Evolutionary conservation across 2,329 filamentous ascomycete genomes (phyloP).

Genomic region (Aspergillus brasiliensis): DNA sequence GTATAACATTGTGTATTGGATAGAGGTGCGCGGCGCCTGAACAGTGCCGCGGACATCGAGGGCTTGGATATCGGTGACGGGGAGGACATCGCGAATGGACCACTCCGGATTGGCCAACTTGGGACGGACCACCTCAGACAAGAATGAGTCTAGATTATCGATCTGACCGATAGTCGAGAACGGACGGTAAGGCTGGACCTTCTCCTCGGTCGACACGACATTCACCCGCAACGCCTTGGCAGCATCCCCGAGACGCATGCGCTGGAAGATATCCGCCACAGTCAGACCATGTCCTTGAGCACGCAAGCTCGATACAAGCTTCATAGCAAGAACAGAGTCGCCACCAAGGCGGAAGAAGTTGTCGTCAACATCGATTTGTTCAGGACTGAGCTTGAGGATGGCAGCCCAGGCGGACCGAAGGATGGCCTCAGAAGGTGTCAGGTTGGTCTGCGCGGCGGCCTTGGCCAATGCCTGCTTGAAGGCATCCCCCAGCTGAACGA

Average conservation of each 20-base stretch:
- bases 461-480: constrained; percentile 38
- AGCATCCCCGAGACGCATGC: constrained; percentile 54
- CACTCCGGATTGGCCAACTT: constrained; percentile 52
- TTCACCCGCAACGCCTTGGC: constrained; percentile 52
- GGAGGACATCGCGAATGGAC: constrained; percentile 59
- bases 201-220: constrained; percentile 22
- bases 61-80: constrained; percentile 59
- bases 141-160: constrained; percentile 43
- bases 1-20: constrained; percentile 65
- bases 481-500: constrained; percentile 20
- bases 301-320: constrained; percentile 51
- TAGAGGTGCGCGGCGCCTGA: constrained; percentile 60
- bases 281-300: constrained; percentile 46
- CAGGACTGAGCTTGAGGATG: constrained; percentile 25
- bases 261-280: constrained; percentile 54
- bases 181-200: constrained; percentile 40
- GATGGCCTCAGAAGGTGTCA: constrained; percentile 41
- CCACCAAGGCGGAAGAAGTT: constrained; percentile 65
- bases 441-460: constrained; percentile 27
- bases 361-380: constrained; percentile 56
- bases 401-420: constrained; percentile 36
- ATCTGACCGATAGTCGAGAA: constrained; percentile 53
- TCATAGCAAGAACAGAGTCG: constrained; percentile 64
- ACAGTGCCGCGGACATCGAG: constrained; percentile 62
- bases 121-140: constrained; percentile 50